These are phyloP conservation scores for Paecilomyces fulvus DNA, from an alignment of 2,329 filamentous ascomycete species.

Conservation along the genomic window DNA sequence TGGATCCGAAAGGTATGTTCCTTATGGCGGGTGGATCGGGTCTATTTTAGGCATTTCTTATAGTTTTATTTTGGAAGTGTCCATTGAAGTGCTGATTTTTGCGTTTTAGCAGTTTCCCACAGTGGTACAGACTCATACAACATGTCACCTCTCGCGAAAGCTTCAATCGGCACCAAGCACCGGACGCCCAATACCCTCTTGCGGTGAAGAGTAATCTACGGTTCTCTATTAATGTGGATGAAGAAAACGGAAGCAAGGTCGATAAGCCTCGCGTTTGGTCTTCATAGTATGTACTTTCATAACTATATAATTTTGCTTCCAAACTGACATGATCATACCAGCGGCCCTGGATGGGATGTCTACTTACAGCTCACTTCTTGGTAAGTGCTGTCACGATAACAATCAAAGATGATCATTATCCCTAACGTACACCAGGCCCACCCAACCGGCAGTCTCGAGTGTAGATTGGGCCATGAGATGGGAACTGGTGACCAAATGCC, in stretches of 20 bases:
- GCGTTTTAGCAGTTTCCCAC: background rate
- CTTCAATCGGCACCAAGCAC: background rate
- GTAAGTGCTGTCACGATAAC: background rate
- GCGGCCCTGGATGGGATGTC: background rate
- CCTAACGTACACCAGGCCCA: background rate
- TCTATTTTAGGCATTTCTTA: too few species aligned
- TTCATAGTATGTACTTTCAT: background rate
- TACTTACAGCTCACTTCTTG: background rate
- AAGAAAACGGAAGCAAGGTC: background rate
- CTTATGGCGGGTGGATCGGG: too few species aligned
- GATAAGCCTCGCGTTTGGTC: background rate
- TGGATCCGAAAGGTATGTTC: too few species aligned
- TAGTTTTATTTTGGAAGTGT: too few species aligned
- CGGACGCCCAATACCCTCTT: background rate
- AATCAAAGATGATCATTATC: background rate
- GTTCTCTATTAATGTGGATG: background rate
- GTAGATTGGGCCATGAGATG: conserved; percentile 1
- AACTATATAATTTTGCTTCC: background rate
- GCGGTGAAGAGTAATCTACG: background rate
- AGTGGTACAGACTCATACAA: too few species aligned
- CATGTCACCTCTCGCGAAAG: background rate
- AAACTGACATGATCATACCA: background rate
- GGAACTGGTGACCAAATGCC: conserved; percentile 2
- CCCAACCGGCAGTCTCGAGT: background rate
- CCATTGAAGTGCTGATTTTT: background rate